These are phyloP conservation scores for Pythium chondricola DNA, from an alignment of 352 stramenopile species.

Conservation along the genomic window DNA sequence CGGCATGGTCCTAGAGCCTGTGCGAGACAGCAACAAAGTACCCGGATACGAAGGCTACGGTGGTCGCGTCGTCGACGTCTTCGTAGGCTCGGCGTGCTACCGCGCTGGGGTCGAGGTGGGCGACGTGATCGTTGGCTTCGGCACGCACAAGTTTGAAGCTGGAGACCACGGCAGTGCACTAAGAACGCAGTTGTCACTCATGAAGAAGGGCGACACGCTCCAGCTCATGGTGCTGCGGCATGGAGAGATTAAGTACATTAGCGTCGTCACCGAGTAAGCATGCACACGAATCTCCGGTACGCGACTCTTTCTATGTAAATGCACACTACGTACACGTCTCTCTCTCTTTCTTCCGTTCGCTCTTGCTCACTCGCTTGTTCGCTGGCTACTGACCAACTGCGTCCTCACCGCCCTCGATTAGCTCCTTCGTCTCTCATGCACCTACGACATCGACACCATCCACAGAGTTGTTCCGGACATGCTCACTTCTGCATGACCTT, in stretches of 20 bases:
- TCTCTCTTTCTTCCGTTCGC: background rate
- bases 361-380: background rate
- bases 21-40: constrained; percentile 25
- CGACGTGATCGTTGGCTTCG: constrained; percentile 48
- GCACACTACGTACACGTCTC: background rate
- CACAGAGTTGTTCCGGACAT: background rate
- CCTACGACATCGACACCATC: background rate
- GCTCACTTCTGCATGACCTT: constrained; percentile 63
- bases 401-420: background rate
- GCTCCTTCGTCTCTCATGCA: too few relatives aligned
- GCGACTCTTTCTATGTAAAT: too few relatives aligned
- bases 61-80: constrained; percentile 42
- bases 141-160: constrained; percentile 33
- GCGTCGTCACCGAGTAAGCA: constrained; percentile 37
- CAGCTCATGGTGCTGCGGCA: constrained; percentile 39
- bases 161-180: constrained; percentile 45
- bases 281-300: background rate
- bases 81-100: constrained; percentile 40
- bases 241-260: constrained; percentile 31
- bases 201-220: constrained; percentile 43
- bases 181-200: constrained; percentile 46
- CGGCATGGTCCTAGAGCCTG: constrained; percentile 42
- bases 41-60: constrained; percentile 35
- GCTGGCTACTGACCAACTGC: background rate
- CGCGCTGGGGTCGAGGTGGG: constrained; percentile 41